Evolutionary conservation across 1,284 basidiomycete genomes (phyloP).

Genomic region (Grifola frondosa): DNA sequence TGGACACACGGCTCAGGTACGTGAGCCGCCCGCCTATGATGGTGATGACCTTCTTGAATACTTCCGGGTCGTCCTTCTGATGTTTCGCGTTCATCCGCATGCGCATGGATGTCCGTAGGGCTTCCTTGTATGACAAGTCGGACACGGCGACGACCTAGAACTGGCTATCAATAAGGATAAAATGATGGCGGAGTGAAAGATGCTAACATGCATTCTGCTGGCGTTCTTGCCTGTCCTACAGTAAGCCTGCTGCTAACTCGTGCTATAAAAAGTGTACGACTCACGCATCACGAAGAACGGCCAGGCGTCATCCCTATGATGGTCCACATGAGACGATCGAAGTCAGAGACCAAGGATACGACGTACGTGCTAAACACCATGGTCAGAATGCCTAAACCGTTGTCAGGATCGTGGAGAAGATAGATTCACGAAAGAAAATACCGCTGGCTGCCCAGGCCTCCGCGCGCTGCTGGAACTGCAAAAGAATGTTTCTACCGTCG

Average conservation of each 20-base stretch:
- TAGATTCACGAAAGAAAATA: slow-evolving; percentile 30
- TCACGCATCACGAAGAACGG: slow-evolving; percentile 65
- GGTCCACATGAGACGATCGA: slow-evolving; percentile 4
- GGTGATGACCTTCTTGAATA: slow-evolving; percentile 53
- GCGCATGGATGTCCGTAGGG: slow-evolving; percentile 56
- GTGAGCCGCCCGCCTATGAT: slow-evolving; percentile 75
- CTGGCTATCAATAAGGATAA: slow-evolving; percentile 2
- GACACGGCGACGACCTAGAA: slow-evolving; percentile 74
- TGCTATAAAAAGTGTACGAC: slow-evolving; percentile 24
- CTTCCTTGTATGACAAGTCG: slow-evolving; percentile 66
- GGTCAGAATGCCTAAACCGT: slow-evolving; percentile 63
- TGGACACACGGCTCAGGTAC: slow-evolving; percentile 67
- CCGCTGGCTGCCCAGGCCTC: slow-evolving; percentile 83
- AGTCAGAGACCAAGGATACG: no score
- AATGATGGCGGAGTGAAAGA: neutral
- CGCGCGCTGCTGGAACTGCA: slow-evolving; percentile 83
- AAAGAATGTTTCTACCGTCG: slow-evolving; percentile 72
- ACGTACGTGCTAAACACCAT: slow-evolving; percentile 78
- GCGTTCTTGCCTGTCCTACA: slow-evolving; percentile 57
- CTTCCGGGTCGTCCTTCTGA: slow-evolving; percentile 25
- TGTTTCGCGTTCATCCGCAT: slow-evolving; percentile 44
- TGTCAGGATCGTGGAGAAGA: neutral
- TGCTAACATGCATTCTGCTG: slow-evolving; percentile 67
- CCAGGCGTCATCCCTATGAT: slow-evolving; percentile 80
- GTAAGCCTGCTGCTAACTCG: slow-evolving; percentile 7